phyloP scores from a whole-genome alignment of 129 eudicot species.

The Erigeron canadensis region DNA sequence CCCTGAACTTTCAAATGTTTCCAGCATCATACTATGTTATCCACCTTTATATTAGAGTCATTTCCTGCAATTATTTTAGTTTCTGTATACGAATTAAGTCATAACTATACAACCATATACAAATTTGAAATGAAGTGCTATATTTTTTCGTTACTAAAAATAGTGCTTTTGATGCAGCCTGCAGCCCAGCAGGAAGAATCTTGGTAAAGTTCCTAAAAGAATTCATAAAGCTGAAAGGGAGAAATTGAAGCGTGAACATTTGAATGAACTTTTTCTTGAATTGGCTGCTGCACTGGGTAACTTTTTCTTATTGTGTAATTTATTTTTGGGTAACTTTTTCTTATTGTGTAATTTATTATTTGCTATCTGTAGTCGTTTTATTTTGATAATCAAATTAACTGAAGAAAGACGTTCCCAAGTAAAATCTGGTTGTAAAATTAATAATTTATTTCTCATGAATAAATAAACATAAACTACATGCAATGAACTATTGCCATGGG shows the following conservation, averaged over 20 bases:
- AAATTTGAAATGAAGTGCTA: not conserved
- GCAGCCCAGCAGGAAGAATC: slow-evolving; percentile 51
- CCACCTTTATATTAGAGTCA: not conserved
- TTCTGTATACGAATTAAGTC: not conserved
- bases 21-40: not conserved
- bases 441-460: too few species aligned
- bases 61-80: not conserved
- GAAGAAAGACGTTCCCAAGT: not conserved
- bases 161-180: slow-evolving; percentile 38
- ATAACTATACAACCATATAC: not conserved
- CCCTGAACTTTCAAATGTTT: not conserved
- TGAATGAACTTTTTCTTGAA: slow-evolving; percentile 70
- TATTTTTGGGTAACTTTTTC: slow-evolving; percentile 49
- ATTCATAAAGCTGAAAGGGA: slow-evolving; percentile 87
- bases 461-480: too few species aligned
- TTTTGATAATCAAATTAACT: not conserved
- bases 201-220: slow-evolving; percentile 61
- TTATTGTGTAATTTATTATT: slow-evolving; percentile 10
- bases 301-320: not conserved
- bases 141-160: not conserved
- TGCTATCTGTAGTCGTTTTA: not conserved
- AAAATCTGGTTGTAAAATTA: not conserved
- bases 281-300: slow-evolving; percentile 75
- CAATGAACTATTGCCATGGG: too few species aligned
- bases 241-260: slow-evolving; percentile 75